phyloP scores from a whole-genome alignment of 75 land plant genomes.

The Ceratopteris richardii region DNA sequence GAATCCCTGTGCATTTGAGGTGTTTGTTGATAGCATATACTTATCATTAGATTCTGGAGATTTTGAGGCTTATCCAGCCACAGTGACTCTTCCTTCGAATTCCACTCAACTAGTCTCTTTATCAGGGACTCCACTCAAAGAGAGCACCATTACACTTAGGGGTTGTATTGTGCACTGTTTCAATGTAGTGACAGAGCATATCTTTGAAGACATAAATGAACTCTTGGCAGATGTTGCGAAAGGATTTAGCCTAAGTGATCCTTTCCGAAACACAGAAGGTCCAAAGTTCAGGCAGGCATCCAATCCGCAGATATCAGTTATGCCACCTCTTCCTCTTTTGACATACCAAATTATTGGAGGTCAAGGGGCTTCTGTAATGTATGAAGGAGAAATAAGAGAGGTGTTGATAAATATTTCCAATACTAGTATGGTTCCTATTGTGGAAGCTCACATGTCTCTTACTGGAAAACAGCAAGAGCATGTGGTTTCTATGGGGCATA shows the following conservation, averaged over 20 bases:
- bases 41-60: conserved; percentile 69
- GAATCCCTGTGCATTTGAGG: conserved; percentile 92
- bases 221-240: conserved; percentile 63
- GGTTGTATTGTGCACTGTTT: conserved; percentile 89
- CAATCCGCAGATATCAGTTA: conserved; percentile 54
- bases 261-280: conserved; percentile 68
- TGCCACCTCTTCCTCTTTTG: conserved; percentile 72
- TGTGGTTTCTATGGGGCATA: conserved; percentile 55
- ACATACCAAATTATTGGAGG: conserved; percentile 63
- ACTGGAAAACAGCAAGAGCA: conserved; percentile 84
- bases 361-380: conserved; percentile 64
- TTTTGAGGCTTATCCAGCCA: conserved; percentile 79
- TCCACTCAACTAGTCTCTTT: conserved; percentile 62
- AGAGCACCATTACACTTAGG: conserved; percentile 60
- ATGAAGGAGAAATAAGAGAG: conserved; percentile 96
- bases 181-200: conserved; percentile 86
- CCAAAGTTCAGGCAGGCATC: conserved; percentile 41
- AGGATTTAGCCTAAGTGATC: conserved; percentile 78
- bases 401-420: conserved; percentile 70
- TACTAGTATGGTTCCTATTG: conserved; percentile 83
- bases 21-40: conserved; percentile 82
- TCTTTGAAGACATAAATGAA: conserved; percentile 75
- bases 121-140: conserved; percentile 77
- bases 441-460: conserved; percentile 68
- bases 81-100: conserved; percentile 66